Percentiles rank a stretch among this genome's conserved stretches.
Conservation (phyloP, 495 filamentous ascomycete species). For the Penicillium roqueforti region DNA sequence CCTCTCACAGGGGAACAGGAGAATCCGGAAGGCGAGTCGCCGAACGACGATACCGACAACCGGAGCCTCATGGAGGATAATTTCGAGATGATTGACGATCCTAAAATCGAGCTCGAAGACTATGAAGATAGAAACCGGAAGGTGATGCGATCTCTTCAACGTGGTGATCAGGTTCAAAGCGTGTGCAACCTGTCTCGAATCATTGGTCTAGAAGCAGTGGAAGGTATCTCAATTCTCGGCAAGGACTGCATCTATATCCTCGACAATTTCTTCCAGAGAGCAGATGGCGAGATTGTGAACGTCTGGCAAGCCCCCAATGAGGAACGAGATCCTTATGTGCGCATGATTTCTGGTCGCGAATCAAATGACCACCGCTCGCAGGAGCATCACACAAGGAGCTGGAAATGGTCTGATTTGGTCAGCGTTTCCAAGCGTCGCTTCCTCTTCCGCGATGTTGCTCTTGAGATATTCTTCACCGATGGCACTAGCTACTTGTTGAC, state of each 20-base stretch:
- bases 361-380: constrained; percentile 53
- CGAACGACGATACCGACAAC: constrained; percentile 44
- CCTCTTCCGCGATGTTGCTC: constrained; percentile 88
- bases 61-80: constrained; percentile 65
- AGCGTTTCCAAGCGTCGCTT: constrained; percentile 97
- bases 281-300: constrained; percentile 93
- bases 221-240: constrained; percentile 90
- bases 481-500: constrained; percentile 92
- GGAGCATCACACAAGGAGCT: constrained; percentile 80
- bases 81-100: constrained; percentile 91
- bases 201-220: constrained; percentile 84
- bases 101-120: constrained; percentile 72
- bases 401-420: constrained; percentile 91
- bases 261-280: constrained; percentile 89
- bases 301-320: constrained; percentile 89
- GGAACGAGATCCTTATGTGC: constrained; percentile 90
- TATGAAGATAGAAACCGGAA: constrained; percentile 97
- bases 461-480: constrained; percentile 96
- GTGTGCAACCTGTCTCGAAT: constrained; percentile 94
- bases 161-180: constrained; percentile 86
- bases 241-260: constrained; percentile 90
- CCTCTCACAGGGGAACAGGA: constrained; percentile 28
- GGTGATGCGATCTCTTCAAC: constrained; percentile 90
- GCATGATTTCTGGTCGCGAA: constrained; percentile 82
- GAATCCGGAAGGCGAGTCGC: constrained; percentile 19